Evolutionary conservation across 331 rosid species (phyloP), one percentile per base, ranked within the genome.

Genomic region (Rosa hybrid): DNA sequence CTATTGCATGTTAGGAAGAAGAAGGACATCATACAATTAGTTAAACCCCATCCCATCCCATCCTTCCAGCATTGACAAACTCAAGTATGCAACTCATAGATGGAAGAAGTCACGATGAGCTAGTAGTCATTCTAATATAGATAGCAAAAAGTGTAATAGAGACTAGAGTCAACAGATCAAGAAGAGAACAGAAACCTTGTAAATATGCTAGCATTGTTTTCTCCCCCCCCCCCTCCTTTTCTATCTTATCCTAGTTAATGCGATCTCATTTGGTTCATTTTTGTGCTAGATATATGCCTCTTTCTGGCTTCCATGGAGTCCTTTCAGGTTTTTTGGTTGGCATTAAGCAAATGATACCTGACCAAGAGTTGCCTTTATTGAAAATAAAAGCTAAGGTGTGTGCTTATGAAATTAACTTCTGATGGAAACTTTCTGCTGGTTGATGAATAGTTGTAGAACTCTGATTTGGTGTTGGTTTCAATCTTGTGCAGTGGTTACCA

Each of bases 251-350:
- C 51, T 48, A 64, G 53, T 78, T 79, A 59, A 67, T 79, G 46
- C 45, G 53, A 46, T 75, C 11, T 59, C 34, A 21, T 21, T 4
- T 59, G 65, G 3, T 39, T 78, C 72, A 57, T 77, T 49, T 38
- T 70, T 84, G 44, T 85, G 83, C 71, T 81, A 94, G 98, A 39
- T 94, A 94, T 80, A 72, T 85, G 76, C 98, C 98, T 69, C 88
- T 94, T 75, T 92, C 98, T 81, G 98, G 98, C 83, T 94, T 94
- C 86, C 87, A 91, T 72, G 98, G 98, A 71, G 86, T 94, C 81
- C 91, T 92, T 30, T 82, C 94, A 27, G 98, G 98, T 74, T 90
- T 94, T 81, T 88, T 94, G 94, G 98, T 94, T 82, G 97, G 98
- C 81, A 87, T 94, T 84, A 94, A 94, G 84, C 98, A 94, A 90